Evolutionary conservation across 1,284 basidiomycete species (phyloP).

Genomic region (Wolfiporia cocos): DNA sequence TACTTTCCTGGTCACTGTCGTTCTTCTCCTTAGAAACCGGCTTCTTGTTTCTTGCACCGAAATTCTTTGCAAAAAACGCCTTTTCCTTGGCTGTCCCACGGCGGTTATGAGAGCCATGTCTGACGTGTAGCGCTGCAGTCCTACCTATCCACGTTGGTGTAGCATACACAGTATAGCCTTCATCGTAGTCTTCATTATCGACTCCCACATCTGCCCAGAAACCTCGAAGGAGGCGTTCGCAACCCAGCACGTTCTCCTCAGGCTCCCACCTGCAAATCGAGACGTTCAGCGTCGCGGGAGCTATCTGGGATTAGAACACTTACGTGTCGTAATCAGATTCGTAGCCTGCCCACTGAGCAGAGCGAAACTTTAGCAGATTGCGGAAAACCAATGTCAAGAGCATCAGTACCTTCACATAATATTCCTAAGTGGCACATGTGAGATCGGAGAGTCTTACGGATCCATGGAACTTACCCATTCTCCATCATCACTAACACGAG

Average conservation of each 20-base stretch:
- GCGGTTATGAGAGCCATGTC: no score
- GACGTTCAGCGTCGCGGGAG: constrained; percentile 5
- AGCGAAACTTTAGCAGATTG: no score
- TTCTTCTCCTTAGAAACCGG: no score
- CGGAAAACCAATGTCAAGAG: no score
- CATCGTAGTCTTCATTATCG: constrained; percentile 45
- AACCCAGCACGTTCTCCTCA: constrained; percentile 43
- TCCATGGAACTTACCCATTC: constrained; percentile 34
- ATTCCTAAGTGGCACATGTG: constrained; percentile 36
- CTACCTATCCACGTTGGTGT: constrained; percentile 22
- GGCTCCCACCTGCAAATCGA: constrained; percentile 56
- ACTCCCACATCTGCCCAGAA: constrained; percentile 61
- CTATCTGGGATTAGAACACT: constrained; percentile 3
- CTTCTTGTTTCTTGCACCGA: constrained; percentile 18
- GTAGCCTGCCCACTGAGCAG: constrained; percentile 46
- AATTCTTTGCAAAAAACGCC: constrained; percentile 36
- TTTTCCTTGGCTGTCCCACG: constrained; percentile 36
- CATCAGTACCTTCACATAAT: constrained; percentile 58
- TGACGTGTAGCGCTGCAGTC: constrained; percentile 1
- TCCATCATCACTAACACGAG: constrained; percentile 35
- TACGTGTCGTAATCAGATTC: constrained; percentile 42
- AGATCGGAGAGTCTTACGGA: background rate
- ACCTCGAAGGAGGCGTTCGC: constrained; percentile 45
- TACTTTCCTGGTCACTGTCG: no score
- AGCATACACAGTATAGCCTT: constrained; percentile 37